These are phyloP conservation scores for Barnettozyma botsteinii DNA, from an alignment of 805 yeast species.

Conservation along the genomic window DNA sequence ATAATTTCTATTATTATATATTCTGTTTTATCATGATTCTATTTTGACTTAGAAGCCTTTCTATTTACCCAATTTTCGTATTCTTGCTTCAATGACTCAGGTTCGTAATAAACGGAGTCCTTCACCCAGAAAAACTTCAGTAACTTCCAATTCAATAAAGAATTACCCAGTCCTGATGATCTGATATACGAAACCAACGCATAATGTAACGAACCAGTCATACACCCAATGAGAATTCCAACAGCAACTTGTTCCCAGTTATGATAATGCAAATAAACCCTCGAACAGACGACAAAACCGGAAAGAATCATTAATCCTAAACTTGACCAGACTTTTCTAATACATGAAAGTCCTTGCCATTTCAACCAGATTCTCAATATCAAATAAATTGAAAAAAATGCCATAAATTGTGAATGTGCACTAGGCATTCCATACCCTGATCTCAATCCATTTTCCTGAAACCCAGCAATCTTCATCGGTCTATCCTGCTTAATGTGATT, in stretches of 20 bases:
- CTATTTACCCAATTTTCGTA: constrained; percentile 30
- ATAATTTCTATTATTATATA: background rate
- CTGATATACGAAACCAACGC: constrained; percentile 47
- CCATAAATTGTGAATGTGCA: constrained; percentile 96
- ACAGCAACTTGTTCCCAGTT: constrained; percentile 63
- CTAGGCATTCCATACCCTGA: constrained; percentile 93
- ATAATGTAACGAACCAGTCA: constrained; percentile 56
- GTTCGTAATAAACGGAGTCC: constrained; percentile 51
- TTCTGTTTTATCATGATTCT: background rate
- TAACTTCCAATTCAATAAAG: constrained; percentile 56
- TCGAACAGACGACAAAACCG: constrained; percentile 52
- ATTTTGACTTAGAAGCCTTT: constrained; percentile 9
- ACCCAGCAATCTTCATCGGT: constrained; percentile 43
- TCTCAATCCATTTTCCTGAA: constrained; percentile 36
- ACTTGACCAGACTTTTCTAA: constrained; percentile 29
- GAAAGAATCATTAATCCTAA: constrained; percentile 26
- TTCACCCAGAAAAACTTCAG: constrained; percentile 47
- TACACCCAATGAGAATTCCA: constrained; percentile 61
- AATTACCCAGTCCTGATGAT: constrained; percentile 60
- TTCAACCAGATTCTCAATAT: constrained; percentile 37
- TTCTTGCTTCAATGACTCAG: constrained; percentile 43
- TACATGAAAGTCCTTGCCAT: constrained; percentile 33
- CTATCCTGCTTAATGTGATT: constrained; percentile 61
- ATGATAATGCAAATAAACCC: constrained; percentile 79
- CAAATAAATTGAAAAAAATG: constrained; percentile 63